Base-by-base conservation (phyloP, 371 early-diverging fungal genomes). In the Mucor indicus region DNA sequence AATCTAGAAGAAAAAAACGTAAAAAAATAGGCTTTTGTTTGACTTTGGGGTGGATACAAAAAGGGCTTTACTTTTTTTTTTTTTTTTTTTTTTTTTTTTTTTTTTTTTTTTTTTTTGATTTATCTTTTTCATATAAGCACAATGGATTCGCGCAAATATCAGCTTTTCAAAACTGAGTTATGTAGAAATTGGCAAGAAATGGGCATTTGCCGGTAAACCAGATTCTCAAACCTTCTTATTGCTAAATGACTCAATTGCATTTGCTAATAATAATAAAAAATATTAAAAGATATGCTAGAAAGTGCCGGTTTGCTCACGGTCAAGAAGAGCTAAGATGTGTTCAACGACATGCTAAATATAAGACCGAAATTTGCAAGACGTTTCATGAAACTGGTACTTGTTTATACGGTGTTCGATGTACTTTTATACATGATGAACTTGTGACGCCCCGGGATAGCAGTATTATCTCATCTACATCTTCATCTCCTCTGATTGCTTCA, bases 261-360 rank as follows among this genome's bases (percentile, higher is more conserved):
- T 4, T 4, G 4, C n/a, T 15, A n/a, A n/a, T n/a, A n/a, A n/a
- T n/a, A n/a, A n/a, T n/a, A n/a, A n/a, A n/a, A n/a, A n/a, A n/a
- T n/a, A n/a, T n/a, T n/a, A n/a, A n/a, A n/a, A 85, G 85, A 52
- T 98, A 96, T 69, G 93, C 90, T 3, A 80, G 75, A 21, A 91
- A 91, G 71, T 99, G 99, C 70, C 93, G 96, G 59, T 99, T 96
- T 84, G 98, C 97, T 9, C 98, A 99, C 63, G 84, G 85, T 11
- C 44, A 56, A 16, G 50, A 66, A 22, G 98, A 99, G 69, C 79
- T 96, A 35, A 79, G 96, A 22, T 64, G 68, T 22, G 82, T 96
- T 3, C 74, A 80, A 40, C 85, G 98, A 25, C 98, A 98, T 74
- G 95, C 91, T 22, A 85, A 88, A 49, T 98, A 98, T 78, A 98